Evolutionary conservation across 2,329 filamentous ascomycete species (phyloP).

Genomic region (Nigrograna mackinnonii): DNA sequence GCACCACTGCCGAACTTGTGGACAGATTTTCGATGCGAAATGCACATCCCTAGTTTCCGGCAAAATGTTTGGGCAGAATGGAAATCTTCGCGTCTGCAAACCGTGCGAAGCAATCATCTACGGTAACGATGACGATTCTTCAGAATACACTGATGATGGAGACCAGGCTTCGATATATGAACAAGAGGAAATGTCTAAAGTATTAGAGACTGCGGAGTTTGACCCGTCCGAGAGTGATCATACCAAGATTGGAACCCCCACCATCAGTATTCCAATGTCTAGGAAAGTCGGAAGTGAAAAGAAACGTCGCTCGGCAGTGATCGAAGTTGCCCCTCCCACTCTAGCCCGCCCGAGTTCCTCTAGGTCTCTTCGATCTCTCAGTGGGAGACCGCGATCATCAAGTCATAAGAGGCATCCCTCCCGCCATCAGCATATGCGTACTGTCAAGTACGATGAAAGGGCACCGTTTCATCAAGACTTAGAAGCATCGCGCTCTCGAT

Average conservation of each 20-base stretch:
- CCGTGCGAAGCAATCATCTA: slow-evolving; percentile 91
- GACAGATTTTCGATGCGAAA: slow-evolving; percentile 98
- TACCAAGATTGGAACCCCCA: slow-evolving; percentile 56
- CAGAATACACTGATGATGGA: slow-evolving; percentile 84
- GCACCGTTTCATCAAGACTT: slow-evolving; percentile 83
- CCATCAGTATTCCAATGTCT: slow-evolving; percentile 68
- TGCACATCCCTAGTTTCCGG: slow-evolving; percentile 93
- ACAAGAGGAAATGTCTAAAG: slow-evolving; percentile 25
- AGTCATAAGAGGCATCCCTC: slow-evolving; percentile 87
- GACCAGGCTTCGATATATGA: slow-evolving; percentile 62
- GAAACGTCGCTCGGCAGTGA: slow-evolving; percentile 81
- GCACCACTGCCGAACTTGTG: slow-evolving; percentile 91
- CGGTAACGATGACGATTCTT: slow-evolving; percentile 86
- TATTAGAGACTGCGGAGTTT: slow-evolving; percentile 24
- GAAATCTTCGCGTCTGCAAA: slow-evolving; percentile 86
- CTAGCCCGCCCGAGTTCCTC: slow-evolving; percentile 92
- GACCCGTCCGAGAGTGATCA: slow-evolving; percentile 40
- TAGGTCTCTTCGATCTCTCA: slow-evolving; percentile 78
- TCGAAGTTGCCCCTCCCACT: slow-evolving; percentile 79
- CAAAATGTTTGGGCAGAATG: slow-evolving; percentile 81
- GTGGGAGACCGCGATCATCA: slow-evolving; percentile 70
- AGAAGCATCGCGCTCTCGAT: slow-evolving; percentile 67
- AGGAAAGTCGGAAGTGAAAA: slow-evolving; percentile 71
- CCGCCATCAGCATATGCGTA: slow-evolving; percentile 79
- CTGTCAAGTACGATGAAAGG: slow-evolving; percentile 79